These are phyloP conservation scores for Megacollybia marginata DNA, from an alignment of 768 basidiomycete genomes.

Conservation along the genomic window DNA sequence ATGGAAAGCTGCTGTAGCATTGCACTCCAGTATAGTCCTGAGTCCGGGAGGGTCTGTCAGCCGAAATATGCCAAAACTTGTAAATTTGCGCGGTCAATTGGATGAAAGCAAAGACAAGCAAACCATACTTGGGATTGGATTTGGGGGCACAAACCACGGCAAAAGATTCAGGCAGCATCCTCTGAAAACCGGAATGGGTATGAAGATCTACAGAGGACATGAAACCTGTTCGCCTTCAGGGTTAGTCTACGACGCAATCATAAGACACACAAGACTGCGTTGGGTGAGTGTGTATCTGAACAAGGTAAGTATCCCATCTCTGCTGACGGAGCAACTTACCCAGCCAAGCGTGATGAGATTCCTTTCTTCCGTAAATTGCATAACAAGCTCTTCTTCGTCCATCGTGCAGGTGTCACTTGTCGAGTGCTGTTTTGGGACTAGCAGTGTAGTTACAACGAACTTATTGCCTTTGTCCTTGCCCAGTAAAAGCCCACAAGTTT, in stretches of 20 bases:
- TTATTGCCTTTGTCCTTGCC: conserved; percentile 59
- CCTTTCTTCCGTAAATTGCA: conserved; percentile 78
- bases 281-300: conserved; percentile 87
- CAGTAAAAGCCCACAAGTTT: conserved; percentile 82
- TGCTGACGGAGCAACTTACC: conserved; percentile 35
- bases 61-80: conserved; percentile 82
- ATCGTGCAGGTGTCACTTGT: conserved; percentile 91
- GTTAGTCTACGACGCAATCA: background rate
- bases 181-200: conserved; percentile 84
- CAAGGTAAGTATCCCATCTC: background rate
- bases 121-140: conserved; percentile 56
- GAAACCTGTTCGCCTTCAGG: conserved; percentile 46
- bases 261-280: conserved; percentile 70
- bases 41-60: conserved; percentile 85
- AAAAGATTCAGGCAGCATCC: conserved; percentile 87
- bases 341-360: conserved; percentile 85
- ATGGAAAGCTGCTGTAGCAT: conserved; percentile 72
- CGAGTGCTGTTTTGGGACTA: conserved; percentile 85
- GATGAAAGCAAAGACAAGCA: background rate
- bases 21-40: conserved; percentile 60
- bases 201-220: conserved; percentile 94
- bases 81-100: background rate
- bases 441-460: conserved; percentile 69
- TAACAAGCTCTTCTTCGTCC: conserved; percentile 82
- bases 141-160: conserved; percentile 88